Percentiles rank a stretch among this genome's conserved stretches.
Evolutionary conservation across 805 yeast genomes (phyloP).

Genomic region (Kodamaea fukazawae): DNA sequence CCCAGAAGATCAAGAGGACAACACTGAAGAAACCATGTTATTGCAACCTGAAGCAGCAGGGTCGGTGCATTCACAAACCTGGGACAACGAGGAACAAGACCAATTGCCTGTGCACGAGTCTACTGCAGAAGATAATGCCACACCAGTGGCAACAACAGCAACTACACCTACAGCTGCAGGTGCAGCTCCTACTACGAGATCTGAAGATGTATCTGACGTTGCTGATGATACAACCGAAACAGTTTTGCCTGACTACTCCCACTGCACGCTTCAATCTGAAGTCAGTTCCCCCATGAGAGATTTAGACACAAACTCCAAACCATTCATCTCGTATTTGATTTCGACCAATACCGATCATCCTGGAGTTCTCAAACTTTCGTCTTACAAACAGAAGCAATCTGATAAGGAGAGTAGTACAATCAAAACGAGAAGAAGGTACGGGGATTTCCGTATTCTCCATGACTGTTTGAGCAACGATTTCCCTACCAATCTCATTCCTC

Average conservation of each 20-base stretch:
- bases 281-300: slow-evolving; percentile 68
- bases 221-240: neutral
- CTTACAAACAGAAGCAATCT: slow-evolving; percentile 11
- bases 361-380: slow-evolving; percentile 39
- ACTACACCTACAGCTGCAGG: neutral
- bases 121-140: neutral
- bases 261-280: slow-evolving; percentile 14
- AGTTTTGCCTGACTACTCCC: neutral
- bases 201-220: neutral
- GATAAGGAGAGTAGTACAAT: slow-evolving; percentile 26
- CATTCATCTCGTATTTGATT: slow-evolving; percentile 71
- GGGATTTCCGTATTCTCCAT: slow-evolving; percentile 79
- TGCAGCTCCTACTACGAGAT: neutral
- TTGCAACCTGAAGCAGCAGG: too few species aligned
- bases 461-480: slow-evolving; percentile 72
- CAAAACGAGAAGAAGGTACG: slow-evolving; percentile 72
- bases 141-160: neutral
- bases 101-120: too few species aligned
- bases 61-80: too few species aligned
- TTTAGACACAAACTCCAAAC: slow-evolving; percentile 64
- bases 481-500: slow-evolving; percentile 87
- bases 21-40: too few species aligned
- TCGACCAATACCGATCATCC: slow-evolving; percentile 65
- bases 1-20: slow-evolving; percentile 7
- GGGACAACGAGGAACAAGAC: too few species aligned